A percentile compares a stretch with the other conserved stretches of the same genome.
Conservation (phyloP, 2,329 filamentous ascomycete species). For the Mariannaea sp. region DNA sequence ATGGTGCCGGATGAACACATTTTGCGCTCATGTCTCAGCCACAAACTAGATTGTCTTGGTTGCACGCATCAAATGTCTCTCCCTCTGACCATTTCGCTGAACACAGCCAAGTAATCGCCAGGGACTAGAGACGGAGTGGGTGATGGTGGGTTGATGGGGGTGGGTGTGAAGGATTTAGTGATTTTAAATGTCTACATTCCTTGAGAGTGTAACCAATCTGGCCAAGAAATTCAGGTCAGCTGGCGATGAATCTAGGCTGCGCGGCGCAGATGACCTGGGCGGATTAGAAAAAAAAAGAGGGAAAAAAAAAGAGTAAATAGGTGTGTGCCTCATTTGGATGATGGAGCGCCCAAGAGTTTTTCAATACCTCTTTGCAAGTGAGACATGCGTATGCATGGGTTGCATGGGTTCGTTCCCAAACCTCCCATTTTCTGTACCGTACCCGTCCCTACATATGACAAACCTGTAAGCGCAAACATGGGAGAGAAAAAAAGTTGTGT, state of each 20-base stretch:
- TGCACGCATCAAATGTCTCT: constrained; percentile 18
- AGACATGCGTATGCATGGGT: constrained; percentile 13
- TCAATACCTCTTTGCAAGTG: not conserved
- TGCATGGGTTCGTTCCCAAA: not conserved
- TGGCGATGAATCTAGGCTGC: constrained; percentile 5
- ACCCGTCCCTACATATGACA: not conserved
- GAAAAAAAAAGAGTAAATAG: too few relatives aligned
- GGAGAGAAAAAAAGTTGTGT: constrained; percentile 3
- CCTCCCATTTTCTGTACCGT: constrained; percentile 1
- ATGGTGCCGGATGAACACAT: constrained; percentile 33
- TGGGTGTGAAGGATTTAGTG: not conserved
- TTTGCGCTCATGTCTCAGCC: constrained; percentile 36
- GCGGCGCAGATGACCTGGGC: constrained; percentile 6
- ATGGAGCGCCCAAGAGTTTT: too few relatives aligned
- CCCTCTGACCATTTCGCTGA: constrained; percentile 14
- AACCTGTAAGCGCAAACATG: constrained; percentile 2
- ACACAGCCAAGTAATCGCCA: constrained; percentile 15
- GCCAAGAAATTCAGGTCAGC: constrained; percentile 12
- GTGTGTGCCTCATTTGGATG: too few relatives aligned
- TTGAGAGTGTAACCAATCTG: not conserved
- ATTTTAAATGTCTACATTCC: too few relatives aligned
- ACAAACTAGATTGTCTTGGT: constrained; percentile 30
- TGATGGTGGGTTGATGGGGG: constrained; percentile 6
- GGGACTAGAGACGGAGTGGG: too few relatives aligned
- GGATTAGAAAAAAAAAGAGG: not conserved